Base-by-base conservation (phyloP, 78 protist species). In the Dictyostelium citrinum region DNA sequence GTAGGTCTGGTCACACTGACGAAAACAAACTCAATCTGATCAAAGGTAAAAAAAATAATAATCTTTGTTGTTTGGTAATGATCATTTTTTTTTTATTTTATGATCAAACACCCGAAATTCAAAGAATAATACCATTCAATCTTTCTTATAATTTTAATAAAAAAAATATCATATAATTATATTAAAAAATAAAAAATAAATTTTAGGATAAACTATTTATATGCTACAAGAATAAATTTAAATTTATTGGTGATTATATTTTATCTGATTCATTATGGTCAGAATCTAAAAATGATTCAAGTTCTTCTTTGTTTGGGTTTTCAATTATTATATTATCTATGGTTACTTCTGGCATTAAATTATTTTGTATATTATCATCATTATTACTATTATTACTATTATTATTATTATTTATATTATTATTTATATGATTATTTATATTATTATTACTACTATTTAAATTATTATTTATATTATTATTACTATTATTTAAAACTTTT, bases 201-300 rank as follows among this genome's bases (percentile, higher is more conserved):
- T n/a, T n/a, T n/a, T n/a, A n/a, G n/a, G n/a, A n/a, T n/a, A n/a
- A 14, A 1, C 7, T 14, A 49, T 20, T 55, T 58, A 58, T 58
- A 58, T 60, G 9, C 33, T n/a, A 60, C 70, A 60, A 60, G 20
- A 60, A 58, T 20, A 22, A 12, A 24, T 60, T 55, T 20, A 22
- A 58, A 6, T 58, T 60, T 60, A 60, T 60, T 60, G 10, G 24
- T 60, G 29, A 60, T 24, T 60, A 24, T 22, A 22, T 60, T 20
- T 22, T 22, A 17, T n/a, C 24, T 60, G 33, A 22, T 60, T 72
- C 29, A 33, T 72, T 51, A 6, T 74, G 39, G 11, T 12, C 55
- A 20, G 29, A 35, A 74, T 74, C 80, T 74, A 74, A 74, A 74
- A 74, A 74, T 39, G 80, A 74, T 74, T 74, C 80, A 17, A 74